A percentile compares a stretch with the other conserved stretches of the same genome.
phyloP scores from a whole-genome alignment of 768 basidiomycete species.

The Amanita jacksonii region DNA sequence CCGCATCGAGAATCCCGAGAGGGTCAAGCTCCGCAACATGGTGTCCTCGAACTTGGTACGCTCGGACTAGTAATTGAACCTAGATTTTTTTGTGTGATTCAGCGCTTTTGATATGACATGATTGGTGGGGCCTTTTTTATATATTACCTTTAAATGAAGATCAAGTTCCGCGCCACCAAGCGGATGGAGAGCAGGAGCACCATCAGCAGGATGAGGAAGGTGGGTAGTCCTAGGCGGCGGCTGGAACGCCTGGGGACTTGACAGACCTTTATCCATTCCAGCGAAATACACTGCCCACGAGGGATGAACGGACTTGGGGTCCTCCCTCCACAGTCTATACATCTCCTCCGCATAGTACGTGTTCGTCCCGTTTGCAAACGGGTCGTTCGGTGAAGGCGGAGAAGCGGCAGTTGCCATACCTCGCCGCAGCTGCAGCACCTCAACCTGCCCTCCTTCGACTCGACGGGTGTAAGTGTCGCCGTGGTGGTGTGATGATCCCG shows the following conservation, averaged over 20 bases:
- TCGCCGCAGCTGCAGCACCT: constrained; percentile 18
- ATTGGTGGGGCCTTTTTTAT: no score
- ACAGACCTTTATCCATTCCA: constrained; percentile 83
- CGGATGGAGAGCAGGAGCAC: constrained; percentile 67
- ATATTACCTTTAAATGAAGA: constrained; percentile 89
- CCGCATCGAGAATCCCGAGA: constrained; percentile 84
- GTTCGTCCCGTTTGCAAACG: constrained; percentile 91
- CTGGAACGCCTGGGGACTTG: constrained; percentile 72
- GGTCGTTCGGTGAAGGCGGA: constrained; percentile 68
- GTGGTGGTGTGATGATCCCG: no score
- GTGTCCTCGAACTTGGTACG: constrained; percentile 98
- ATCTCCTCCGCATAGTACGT: constrained; percentile 95
- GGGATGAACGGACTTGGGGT: constrained; percentile 84
- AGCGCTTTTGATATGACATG: no score
- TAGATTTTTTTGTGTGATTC: constrained; percentile 23
- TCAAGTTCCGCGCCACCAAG: constrained; percentile 71
- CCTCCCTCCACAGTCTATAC: constrained; percentile 87
- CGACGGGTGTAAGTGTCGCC: no score
- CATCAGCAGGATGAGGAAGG: constrained; percentile 64
- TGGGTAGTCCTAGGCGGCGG: constrained; percentile 56
- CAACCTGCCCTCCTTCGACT: no score
- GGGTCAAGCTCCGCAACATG: constrained; percentile 95
- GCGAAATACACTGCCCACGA: constrained; percentile 95
- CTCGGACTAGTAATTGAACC: constrained; percentile 96
- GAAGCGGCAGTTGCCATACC: constrained; percentile 35